Percentiles rank a stretch among this genome's conserved stretches.
phyloP scores from a whole-genome alignment of 805 yeast species.

The Starmera quercuum region DNA sequence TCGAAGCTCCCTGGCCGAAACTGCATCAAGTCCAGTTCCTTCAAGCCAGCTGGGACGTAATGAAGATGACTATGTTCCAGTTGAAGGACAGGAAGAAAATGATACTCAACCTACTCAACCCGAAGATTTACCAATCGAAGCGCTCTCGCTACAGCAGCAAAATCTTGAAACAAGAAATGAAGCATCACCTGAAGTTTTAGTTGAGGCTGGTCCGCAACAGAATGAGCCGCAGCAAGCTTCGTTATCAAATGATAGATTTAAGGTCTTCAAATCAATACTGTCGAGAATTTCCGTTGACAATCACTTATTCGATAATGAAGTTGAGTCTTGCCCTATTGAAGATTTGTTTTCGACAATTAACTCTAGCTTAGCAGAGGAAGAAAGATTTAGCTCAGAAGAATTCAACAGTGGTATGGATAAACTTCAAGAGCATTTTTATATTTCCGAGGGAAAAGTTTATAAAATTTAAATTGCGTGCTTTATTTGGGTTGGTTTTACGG shows the following conservation, averaged over 20 bases:
- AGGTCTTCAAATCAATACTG: conserved; percentile 3
- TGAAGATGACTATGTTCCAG: conserved; percentile 11
- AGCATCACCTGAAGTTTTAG: neutral
- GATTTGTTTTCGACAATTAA: conserved; percentile 27
- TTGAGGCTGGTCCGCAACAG: conserved; percentile 1
- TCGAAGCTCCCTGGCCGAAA: conserved; percentile 4
- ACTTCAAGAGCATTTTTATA: conserved; percentile 27
- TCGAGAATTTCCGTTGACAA: neutral
- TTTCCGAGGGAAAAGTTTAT: conserved; percentile 24
- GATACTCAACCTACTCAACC: neutral
- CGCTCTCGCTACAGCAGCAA: neutral
- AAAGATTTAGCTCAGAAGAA: conserved; percentile 27
- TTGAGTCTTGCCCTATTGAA: conserved; percentile 22
- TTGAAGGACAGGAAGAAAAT: conserved; percentile 2
- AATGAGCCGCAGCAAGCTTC: conserved; percentile 2
- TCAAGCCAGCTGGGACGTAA: conserved; percentile 7
- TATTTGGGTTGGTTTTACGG: too few species aligned
- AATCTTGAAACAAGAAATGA: neutral
- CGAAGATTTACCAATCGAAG: neutral
- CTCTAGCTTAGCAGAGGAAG: conserved; percentile 26
- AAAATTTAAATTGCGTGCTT: conserved; percentile 18
- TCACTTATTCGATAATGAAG: conserved; percentile 16
- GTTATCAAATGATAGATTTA: conserved; percentile 4
- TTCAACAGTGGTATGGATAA: conserved; percentile 26
- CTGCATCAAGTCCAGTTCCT: conserved; percentile 3